Evolutionary conservation across 768 basidiomycete genomes (phyloP).

Genomic region (Asterophora parasitica): DNA sequence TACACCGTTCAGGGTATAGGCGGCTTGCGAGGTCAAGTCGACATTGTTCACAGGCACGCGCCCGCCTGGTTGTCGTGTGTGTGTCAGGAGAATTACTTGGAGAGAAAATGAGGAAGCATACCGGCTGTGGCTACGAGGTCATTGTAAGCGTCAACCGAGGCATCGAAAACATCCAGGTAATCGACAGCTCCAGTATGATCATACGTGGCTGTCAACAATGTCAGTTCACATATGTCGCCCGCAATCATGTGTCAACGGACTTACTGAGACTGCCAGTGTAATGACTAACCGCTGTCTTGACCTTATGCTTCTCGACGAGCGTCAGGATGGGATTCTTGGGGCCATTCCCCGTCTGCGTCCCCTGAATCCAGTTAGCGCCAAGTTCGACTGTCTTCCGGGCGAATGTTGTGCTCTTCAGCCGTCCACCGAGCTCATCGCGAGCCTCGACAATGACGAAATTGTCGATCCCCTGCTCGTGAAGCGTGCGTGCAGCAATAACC

Average conservation of each 20-base stretch:
- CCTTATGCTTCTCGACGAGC: slow-evolving; percentile 50
- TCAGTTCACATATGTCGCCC: not conserved
- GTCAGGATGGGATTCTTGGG: slow-evolving; percentile 56
- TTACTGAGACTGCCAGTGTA: slow-evolving; percentile 40
- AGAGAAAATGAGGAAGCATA: slow-evolving; percentile 16
- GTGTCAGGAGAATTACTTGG: not conserved
- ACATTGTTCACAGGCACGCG: slow-evolving; percentile 43
- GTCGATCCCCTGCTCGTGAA: slow-evolving; percentile 48
- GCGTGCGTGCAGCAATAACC: slow-evolving; percentile 57
- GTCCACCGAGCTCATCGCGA: slow-evolving; percentile 53
- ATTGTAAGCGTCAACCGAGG: slow-evolving; percentile 34
- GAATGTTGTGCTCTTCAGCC: slow-evolving; percentile 46
- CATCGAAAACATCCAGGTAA: slow-evolving; percentile 40
- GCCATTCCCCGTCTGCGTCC: slow-evolving; percentile 40
- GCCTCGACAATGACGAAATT: slow-evolving; percentile 61
- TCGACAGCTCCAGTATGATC: slow-evolving; percentile 47
- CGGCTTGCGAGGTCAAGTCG: slow-evolving; percentile 50
- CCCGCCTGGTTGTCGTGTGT: slow-evolving; percentile 26
- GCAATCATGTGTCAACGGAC: slow-evolving; percentile 14
- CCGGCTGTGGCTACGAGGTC: slow-evolving; percentile 42
- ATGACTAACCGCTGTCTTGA: slow-evolving; percentile 42
- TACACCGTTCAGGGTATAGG: slow-evolving; percentile 46
- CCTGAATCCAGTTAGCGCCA: slow-evolving; percentile 62
- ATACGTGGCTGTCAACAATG: slow-evolving; percentile 41
- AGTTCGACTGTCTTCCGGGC: slow-evolving; percentile 49